A percentile compares a stretch with the other conserved stretches of the same genome.
phyloP scores from a whole-genome alignment of 176 grass and related monocot genomes.

The Miscanthus lutarioriparius region DNA sequence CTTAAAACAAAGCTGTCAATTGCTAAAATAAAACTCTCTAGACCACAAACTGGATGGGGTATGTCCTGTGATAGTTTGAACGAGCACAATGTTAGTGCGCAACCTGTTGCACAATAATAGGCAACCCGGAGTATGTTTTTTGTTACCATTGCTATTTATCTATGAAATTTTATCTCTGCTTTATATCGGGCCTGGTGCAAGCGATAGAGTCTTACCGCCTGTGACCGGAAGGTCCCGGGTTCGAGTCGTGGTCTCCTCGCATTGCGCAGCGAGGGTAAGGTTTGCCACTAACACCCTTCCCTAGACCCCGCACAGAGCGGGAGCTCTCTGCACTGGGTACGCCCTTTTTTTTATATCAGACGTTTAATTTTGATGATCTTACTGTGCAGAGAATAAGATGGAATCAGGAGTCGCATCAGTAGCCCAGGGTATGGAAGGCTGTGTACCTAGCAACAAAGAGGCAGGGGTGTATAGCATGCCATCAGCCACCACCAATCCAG shows the following conservation, averaged over 20 bases:
- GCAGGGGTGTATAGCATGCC: constrained; percentile 37
- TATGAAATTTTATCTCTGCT: not conserved
- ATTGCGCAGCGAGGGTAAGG: too few species aligned
- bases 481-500: constrained; percentile 41
- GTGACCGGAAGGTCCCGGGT: too few species aligned
- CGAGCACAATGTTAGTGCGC: not conserved
- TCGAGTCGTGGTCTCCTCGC: too few species aligned
- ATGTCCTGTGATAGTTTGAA: not conserved
- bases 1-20: not conserved
- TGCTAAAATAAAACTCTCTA: not conserved
- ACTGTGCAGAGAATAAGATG: constrained; percentile 47
- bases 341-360: too few species aligned
- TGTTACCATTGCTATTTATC: not conserved
- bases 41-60: not conserved
- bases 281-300: too few species aligned
- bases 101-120: not conserved
- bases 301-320: too few species aligned
- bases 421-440: constrained; percentile 34
- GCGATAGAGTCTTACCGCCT: too few species aligned
- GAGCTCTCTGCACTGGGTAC: too few species aligned
- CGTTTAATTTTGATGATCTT: constrained; percentile 3
- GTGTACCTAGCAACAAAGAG: constrained; percentile 63
- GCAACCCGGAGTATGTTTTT: not conserved
- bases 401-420: constrained; percentile 35
- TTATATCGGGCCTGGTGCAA: too few species aligned